Evolutionary conservation across 164 flowering plant genomes (phyloP).

Genomic region (Macadamia integrifolia): DNA sequence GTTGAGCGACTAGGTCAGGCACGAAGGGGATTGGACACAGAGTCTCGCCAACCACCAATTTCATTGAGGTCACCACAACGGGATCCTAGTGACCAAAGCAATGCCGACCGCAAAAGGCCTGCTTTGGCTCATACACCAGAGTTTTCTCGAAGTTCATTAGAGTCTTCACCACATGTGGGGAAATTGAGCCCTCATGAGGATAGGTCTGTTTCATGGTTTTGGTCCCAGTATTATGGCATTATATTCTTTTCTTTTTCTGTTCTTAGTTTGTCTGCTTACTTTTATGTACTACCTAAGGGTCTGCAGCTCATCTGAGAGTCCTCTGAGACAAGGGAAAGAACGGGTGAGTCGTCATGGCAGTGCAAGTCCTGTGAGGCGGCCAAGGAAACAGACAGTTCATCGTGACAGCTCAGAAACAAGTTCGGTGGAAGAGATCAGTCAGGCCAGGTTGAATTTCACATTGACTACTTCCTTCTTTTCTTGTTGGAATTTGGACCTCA

Average conservation of each 20-base stretch:
- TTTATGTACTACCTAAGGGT: conserved; percentile 6
- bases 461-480: not conserved
- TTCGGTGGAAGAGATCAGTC: conserved; percentile 21
- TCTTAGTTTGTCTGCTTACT: not conserved
- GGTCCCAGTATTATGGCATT: not conserved
- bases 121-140: conserved; percentile 29
- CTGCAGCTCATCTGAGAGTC: conserved; percentile 31
- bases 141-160: conserved; percentile 32
- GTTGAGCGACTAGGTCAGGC: conserved; percentile 3
- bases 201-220: conserved; percentile 25
- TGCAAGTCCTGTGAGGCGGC: conserved; percentile 24
- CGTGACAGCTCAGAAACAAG: conserved; percentile 25
- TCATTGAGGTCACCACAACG: conserved; percentile 55
- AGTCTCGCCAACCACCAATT: conserved; percentile 24
- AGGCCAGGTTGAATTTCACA: conserved; percentile 28
- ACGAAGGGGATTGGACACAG: conserved; percentile 19
- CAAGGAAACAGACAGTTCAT: conserved; percentile 21
- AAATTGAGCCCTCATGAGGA: conserved; percentile 31
- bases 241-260: no score
- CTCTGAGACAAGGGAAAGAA: conserved; percentile 27
- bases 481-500: no score
- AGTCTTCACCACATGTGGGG: conserved; percentile 29
- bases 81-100: conserved; percentile 17
- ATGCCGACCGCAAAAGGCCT: conserved; percentile 17
- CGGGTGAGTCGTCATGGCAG: conserved; percentile 17